Evolutionary conservation across 2,329 filamentous ascomycete genomes (phyloP), one percentile per base, ranked within the genome.

Genomic region (Cryphonectria radicalis): DNA sequence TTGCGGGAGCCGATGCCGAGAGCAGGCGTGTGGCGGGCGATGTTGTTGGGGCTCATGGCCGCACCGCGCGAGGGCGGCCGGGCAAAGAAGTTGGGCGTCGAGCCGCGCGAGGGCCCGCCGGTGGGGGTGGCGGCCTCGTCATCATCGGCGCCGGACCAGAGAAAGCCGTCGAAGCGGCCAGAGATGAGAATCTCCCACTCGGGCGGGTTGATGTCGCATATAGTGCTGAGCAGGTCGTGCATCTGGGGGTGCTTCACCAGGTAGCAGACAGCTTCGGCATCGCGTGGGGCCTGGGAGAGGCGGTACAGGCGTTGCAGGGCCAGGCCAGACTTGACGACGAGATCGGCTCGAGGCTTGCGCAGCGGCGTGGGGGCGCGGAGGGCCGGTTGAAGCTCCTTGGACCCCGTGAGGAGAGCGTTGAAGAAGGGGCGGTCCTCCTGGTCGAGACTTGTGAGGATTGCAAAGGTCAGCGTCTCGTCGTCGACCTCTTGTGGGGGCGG

Each of bases 161-260:
- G 86, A 82, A 98, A 98, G 4, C 95, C 95, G 78, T 98, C 95
- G 77, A 98, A 98, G 40, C 95, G 92, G 40, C 95, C 95, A 0
- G 95, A 98, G 5, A 92, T 93, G 17, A 98, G 86, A 69, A 98
- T 97, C 74, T 98, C 95, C 95, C 95, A 98, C 81, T 98, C 95
- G n/a, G 93, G 92, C 63, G 91, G 89, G 78, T 92, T 96, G 76
- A 98, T 96, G 67, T 95, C 93, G 50, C 93, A 91, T 66, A 98
- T 87, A 0, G 95, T 97, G 57, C 93, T 91, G 3, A 98, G 89
- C 43, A 97, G 90, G 77, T 96, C 92, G 79, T 98, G 95, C 65
- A 96, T 89, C 17, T 89, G 85, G 0, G 91, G 90, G 79, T 98
- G 92, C 79, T 92, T 94, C 74, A 98, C 88, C 64, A 98, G 88